Evolutionary conservation across 2,329 filamentous ascomycete genomes (phyloP).

Genomic region (Beauveria asiatica): DNA sequence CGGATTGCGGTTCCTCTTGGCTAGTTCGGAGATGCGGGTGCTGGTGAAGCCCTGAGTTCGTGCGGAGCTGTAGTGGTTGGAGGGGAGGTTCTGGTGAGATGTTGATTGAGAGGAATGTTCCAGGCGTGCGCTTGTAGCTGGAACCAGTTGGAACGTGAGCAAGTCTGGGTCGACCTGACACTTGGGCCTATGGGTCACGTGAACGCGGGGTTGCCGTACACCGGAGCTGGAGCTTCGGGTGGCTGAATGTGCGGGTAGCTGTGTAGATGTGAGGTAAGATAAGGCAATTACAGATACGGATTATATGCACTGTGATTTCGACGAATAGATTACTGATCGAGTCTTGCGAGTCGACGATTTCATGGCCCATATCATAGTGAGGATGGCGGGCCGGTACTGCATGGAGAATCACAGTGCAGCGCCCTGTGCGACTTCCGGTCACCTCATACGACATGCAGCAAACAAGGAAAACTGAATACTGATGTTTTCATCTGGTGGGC

Average conservation of each 20-base stretch:
- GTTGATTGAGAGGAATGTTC: slow-evolving; percentile 11
- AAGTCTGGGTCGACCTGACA: neutral
- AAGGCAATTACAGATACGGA: neutral
- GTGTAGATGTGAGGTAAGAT: neutral
- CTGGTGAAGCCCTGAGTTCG: slow-evolving; percentile 2
- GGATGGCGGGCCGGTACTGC: neutral
- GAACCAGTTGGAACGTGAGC: neutral
- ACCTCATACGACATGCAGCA: neutral
- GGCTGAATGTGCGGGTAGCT: neutral
- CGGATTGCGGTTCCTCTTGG: neutral
- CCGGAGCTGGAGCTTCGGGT: neutral
- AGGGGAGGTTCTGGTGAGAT: slow-evolving; percentile 6
- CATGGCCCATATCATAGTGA: neutral
- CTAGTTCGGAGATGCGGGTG: neutral
- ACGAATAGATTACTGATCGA: neutral
- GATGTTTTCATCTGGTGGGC: neutral
- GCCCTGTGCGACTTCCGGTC: neutral
- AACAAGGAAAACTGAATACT: neutral
- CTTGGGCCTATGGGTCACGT: slow-evolving; percentile 22
- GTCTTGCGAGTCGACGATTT: neutral
- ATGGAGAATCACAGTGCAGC: neutral
- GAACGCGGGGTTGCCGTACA: slow-evolving; percentile 21
- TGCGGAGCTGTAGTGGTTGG: slow-evolving; percentile 2
- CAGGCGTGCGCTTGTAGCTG: neutral
- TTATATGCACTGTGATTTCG: neutral